Evolutionary conservation across 2,329 filamentous ascomycete genomes (phyloP), one percentile per base, ranked within the genome.

Genomic region (Alternaria incomplexa): DNA sequence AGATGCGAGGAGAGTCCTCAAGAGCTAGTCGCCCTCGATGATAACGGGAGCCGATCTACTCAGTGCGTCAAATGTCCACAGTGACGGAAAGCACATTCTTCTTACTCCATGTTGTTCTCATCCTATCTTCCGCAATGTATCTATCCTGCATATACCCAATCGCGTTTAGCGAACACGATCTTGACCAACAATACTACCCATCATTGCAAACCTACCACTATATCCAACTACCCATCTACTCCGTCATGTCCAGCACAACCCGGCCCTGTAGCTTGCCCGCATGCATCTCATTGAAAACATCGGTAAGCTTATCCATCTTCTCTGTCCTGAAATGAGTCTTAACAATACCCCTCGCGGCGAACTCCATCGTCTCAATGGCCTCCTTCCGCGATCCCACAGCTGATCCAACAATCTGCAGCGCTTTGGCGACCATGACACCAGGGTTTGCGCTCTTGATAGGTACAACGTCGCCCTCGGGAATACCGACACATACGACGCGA

Each of bases 301-400:
- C 68, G 9, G 82, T 83, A 69, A 85, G 68, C 65, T 81, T 80
- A 1, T 84, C 82, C 82, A 85, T 81, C 77, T 82, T 83, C 68
- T 81, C 81, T 1, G 74, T 73, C 56, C 79, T 68, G 69, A 76
- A 84, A 70, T 85, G 83, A 54, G 81, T 83, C 80, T 85, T 85
- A 15, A 85, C 79, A 6, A 85, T 65, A 0, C 76, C 76, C 13
- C 77, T 70, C 0, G 70, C 71, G 9, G 82, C 83, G 69, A 85
- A 80, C 22, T 84, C 80, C 69, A 85, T 66, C 23, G 81, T 81
- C 75, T 85, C 83, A 62, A 84, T 83, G 13, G 83, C 83, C 60
- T 85, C 83, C 63, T 78, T 80, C 26, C 83, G 72, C 61, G 80
- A 76, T 8, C 83, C 83, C 0, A 85, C 83, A 25, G 83, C 82